A percentile compares a stretch with the other conserved stretches of the same genome.
Conservation (phyloP, 177 flowering plant genomes). For the Tripterygium wilfordii region DNA sequence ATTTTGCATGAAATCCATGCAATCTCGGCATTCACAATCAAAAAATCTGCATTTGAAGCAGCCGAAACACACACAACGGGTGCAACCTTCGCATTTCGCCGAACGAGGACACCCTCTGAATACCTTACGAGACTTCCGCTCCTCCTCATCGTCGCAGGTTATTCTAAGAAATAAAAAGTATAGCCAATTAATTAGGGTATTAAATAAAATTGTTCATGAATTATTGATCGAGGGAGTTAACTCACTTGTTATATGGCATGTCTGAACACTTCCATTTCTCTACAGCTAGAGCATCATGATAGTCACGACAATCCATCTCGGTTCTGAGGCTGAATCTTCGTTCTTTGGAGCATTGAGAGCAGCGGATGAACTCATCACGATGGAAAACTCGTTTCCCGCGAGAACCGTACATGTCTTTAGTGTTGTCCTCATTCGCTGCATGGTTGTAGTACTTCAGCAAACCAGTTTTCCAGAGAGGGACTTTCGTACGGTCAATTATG, state of each 20-base stretch:
- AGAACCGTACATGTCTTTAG: neutral
- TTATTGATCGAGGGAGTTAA: no score
- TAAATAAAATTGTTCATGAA: no score
- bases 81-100: no score
- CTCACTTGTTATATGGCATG: constrained; percentile 16
- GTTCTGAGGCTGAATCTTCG: constrained; percentile 25
- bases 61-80: no score
- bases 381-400: constrained; percentile 12
- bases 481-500: constrained; percentile 6
- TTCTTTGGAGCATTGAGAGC: constrained; percentile 18
- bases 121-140: no score
- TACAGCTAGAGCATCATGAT: constrained; percentile 20
- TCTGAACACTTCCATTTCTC: constrained; percentile 21
- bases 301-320: constrained; percentile 14
- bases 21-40: no score
- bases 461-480: constrained; percentile 13
- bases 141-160: no score
- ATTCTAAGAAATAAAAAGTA: no score
- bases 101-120: no score
- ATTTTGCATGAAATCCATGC: no score
- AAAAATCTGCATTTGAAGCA: no score
- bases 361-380: constrained; percentile 30
- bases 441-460: constrained; percentile 27
- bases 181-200: no score
- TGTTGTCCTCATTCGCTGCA: constrained; percentile 1